Evolutionary conservation across 2,329 filamentous ascomycete species (phyloP), one percentile per base, ranked within the genome.

Genomic region (Cryoendolithus antarcticus): DNA sequence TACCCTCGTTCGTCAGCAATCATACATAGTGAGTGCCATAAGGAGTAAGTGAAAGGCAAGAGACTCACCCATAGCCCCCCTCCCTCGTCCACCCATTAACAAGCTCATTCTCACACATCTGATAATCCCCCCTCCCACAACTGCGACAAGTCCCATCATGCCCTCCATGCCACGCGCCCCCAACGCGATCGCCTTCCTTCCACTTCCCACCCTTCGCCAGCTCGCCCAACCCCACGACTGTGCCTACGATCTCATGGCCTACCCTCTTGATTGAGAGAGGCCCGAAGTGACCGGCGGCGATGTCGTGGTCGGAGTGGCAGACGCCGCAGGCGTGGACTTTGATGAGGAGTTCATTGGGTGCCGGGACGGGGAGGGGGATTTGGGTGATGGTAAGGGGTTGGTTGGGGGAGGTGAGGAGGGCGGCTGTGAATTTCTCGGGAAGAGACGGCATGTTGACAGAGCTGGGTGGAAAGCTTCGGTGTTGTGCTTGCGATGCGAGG

Each of bases 321-420:
- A 88, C 72, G 32, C 82, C 82, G 48, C 77, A 83, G 4, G 81
- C 81, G 6, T 77, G 63, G 2, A 84, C 72, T 56, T 85, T 85
- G 57, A 84, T 69, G 19, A 86, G 70, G 2, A 86, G 62, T 50
- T 84, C 66, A 12, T 71, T 69, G 0, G 65, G 55, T 5, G 66
- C 60, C 1, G 80, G 79, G 29, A 64, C 55, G 42, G 70, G 65
- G 31, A 86, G 65, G 12, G 70, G 64, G 4, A 79, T 52, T 3
- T 83, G 72, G 46, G 75, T 70, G 45, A 86, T 62, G 2, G 61
- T 60, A 46, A 81, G 65, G 1, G 74, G 68, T 2, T 59, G 61
- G 41, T 69, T 67, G 19, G 62, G 56, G 41, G 67, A 64, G 40
- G 72, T 68, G 48, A 83, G 62, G 41, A 80, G 66, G 35, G 75